A percentile compares a stretch with the other conserved stretches of the same genome.
These are phyloP conservation scores for Entomortierella beljakovae DNA, from an alignment of 192 early-diverging fungal genomes.

Conservation along the genomic window DNA sequence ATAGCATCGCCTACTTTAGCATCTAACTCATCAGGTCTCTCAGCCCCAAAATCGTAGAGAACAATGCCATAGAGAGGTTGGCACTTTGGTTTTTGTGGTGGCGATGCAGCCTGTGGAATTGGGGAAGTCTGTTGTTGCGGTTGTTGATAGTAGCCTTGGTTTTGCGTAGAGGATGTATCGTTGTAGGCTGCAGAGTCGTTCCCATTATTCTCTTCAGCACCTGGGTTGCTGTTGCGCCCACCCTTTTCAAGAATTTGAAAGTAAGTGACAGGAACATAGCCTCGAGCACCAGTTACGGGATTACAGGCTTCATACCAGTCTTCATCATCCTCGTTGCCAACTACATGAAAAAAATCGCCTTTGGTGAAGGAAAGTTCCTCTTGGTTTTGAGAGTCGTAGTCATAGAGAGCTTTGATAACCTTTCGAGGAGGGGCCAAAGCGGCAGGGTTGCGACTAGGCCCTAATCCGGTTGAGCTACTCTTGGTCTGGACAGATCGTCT, in stretches of 20 bases:
- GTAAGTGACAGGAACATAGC: constrained; percentile 76
- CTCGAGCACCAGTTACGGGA: constrained; percentile 75
- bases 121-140: constrained; percentile 17
- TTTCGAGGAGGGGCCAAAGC: constrained; percentile 68
- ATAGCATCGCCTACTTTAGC: constrained; percentile 78
- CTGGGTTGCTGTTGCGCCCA: constrained; percentile 55
- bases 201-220: constrained; percentile 40
- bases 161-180: constrained; percentile 11
- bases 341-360: constrained; percentile 84
- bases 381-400: constrained; percentile 69
- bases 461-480: constrained; percentile 40
- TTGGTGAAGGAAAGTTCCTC: constrained; percentile 78
- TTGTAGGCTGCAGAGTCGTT: constrained; percentile 31
- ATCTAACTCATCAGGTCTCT: constrained; percentile 77
- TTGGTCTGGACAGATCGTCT: constrained; percentile 47
- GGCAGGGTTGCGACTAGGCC: constrained; percentile 23
- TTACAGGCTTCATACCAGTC: constrained; percentile 82
- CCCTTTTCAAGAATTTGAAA: constrained; percentile 79
- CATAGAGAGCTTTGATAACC: constrained; percentile 78
- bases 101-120: constrained; percentile 25
- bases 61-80: constrained; percentile 75
- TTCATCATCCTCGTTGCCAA: constrained; percentile 75
- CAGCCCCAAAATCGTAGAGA: constrained; percentile 80
- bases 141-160: constrained; percentile 8
- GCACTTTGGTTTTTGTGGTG: constrained; percentile 58